A percentile compares a stretch with the other conserved stretches of the same genome.
phyloP scores from a whole-genome alignment of 2,329 filamentous ascomycete genomes.

The Verticillium tricorpus region DNA sequence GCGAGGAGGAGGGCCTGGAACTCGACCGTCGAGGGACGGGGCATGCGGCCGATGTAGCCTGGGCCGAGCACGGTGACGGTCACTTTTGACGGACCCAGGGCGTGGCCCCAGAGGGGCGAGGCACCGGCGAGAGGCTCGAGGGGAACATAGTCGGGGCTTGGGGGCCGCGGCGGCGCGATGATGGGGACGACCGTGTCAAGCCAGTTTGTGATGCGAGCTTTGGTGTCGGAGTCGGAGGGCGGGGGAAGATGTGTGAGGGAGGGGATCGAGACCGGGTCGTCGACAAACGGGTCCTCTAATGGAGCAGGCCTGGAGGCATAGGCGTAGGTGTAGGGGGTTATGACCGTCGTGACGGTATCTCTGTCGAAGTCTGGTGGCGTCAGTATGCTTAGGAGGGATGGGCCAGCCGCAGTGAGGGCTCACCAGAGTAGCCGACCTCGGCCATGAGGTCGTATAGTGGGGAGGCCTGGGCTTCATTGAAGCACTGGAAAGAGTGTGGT shows the following conservation, averaged over 20 bases:
- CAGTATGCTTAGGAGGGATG: neutral
- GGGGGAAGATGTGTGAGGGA: neutral
- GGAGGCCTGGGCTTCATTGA: neutral
- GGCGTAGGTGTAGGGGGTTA: neutral
- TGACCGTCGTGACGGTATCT: neutral
- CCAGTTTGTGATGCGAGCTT: neutral
- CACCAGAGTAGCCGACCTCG: neutral
- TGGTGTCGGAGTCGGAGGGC: neutral
- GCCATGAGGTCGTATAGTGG: neutral
- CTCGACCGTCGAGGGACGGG: neutral
- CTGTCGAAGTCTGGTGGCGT: neutral
- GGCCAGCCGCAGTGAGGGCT: no score
- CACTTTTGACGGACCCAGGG: neutral
- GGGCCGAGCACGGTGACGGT: constrained; percentile 2
- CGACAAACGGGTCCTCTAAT: neutral
- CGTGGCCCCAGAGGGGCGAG: no score
- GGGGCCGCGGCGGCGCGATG: neutral
- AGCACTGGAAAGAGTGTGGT: neutral
- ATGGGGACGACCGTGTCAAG: neutral
- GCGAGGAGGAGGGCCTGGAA: neutral
- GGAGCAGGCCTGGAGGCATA: neutral
- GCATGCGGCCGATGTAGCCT: neutral
- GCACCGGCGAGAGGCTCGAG: neutral
- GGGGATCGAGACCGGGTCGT: neutral
- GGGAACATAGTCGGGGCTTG: neutral